Evolutionary conservation across 2,329 filamentous ascomycete species (phyloP), one percentile per base, ranked within the genome.

Genomic region (Sarocladium kiliense): DNA sequence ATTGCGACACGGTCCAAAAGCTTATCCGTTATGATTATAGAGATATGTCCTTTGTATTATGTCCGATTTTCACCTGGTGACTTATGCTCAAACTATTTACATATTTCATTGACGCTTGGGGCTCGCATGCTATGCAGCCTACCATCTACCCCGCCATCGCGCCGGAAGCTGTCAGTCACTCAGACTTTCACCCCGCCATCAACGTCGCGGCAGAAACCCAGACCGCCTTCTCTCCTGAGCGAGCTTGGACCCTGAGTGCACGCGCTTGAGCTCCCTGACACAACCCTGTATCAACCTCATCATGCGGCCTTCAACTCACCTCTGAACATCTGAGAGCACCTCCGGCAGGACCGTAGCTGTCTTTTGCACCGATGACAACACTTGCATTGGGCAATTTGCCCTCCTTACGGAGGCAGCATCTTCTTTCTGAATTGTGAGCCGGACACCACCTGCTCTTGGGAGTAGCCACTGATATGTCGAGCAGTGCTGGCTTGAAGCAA

Each of bases 401-500:
- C 10, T 76, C 81, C 53, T 62, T 92, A 65, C 82, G 87, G 64
- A 85, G 80, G 69, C 88, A 94, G 69, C 87, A 91, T 66, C 79
- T 94, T 51, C 78, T 91, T 39, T 80, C 89, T 57, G 90, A 94
- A 74, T 94, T 93, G 89, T 94, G 76, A 62, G 86, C 73, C 26
- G 27, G 27, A 37, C 55, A 55, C 27, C n/a, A 27, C 7, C 27
- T 34, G 3, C n/a, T 21, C 10, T 3, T 44, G 56, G 30, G 7
- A 23, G 14, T 2, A 3, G 16, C 14, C n/a, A n/a, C 47, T 42
- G 34, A 53, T 41, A 16, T 39, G 51, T 25, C 34, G 41, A 45
- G 25, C 56, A 96, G 91, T 71, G 82, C 88, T 58, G 88, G 88
- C 58, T 78, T 96, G 63, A 91, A 88, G 70, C 83, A 89, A 73